Base-by-base conservation (phyloP, 1,139 yeast species). In the Saccharomyces hybrid region DNA sequence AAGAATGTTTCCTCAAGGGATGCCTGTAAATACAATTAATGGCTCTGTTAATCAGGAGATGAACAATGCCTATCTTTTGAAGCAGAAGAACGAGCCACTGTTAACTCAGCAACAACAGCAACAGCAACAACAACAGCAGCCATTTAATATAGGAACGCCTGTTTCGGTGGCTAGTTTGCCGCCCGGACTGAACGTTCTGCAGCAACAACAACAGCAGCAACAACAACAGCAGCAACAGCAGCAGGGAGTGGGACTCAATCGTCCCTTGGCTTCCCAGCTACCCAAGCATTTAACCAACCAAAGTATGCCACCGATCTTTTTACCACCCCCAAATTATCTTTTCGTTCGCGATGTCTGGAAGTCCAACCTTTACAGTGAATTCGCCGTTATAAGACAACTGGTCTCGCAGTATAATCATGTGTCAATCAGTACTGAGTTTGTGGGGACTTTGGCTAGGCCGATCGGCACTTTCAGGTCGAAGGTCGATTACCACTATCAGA, bases 391-490 rank as follows among this genome's bases (percentile, higher is more conserved):
- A 58, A 80, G 97, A 58, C 81, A 82, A 55, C 78, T 89, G 54
- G 79, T 87, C 47, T 86, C 82, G 57, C 81, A 82, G 58, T 86
- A 85, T 64, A 82, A 86, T 53, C 81, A 80, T 65, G 81, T 90
- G 23, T 83, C 96, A 2, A 84, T 84, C 52, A 86, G 91, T 64
- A 91, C 95, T 56, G 97, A 93, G 70, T 90, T 93, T 67, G 97
- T 97, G 0, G 99, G 99, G 0, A 88, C 95, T 34, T 88, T 93
- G 27, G 97, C 97, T 1, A 80, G 99, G 62, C 99, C 99, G 11
- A 88, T 93, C 58, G 99, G 99, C n/a, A 83, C 90, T 9, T 93
- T 93, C 73, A 84, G 89, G 64, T 83, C 95, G 8, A 87, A 95
- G 13, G 80, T 88, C 29, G 99, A 93, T 70, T 93, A 90, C 71